These are phyloP conservation scores for Dendrostoma leiphaemia DNA, from an alignment of 2,329 filamentous ascomycete genomes.

Conservation along the genomic window DNA sequence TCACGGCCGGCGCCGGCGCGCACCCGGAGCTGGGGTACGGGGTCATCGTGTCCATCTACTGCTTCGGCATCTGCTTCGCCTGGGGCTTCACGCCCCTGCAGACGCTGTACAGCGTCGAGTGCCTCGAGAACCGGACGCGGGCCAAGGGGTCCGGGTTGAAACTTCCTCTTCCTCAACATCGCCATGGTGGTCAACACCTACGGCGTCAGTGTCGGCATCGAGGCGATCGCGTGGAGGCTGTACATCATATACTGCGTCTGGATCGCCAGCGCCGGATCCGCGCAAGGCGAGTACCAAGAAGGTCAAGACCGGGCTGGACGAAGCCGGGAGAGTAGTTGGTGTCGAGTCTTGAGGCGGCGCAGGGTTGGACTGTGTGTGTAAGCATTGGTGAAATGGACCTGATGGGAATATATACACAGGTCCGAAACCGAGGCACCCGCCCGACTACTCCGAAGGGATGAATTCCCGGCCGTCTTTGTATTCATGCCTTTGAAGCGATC, in stretches of 20 bases:
- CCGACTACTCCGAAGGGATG: no score
- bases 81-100: slow-evolving; percentile 48
- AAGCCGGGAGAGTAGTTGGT: slow-evolving; percentile 12
- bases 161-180: slow-evolving; percentile 38
- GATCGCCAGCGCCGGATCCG: slow-evolving; percentile 27
- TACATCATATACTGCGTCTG: slow-evolving; percentile 48
- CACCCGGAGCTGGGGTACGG: slow-evolving; percentile 24
- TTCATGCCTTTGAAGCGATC: no score
- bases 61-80: slow-evolving; percentile 52
- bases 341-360: slow-evolving; percentile 13
- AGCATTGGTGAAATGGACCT: no score
- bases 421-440: no score
- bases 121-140: slow-evolving; percentile 36
- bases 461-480: no score
- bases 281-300: slow-evolving; percentile 16
- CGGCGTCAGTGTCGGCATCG: slow-evolving; percentile 42
- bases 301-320: slow-evolving; percentile 14
- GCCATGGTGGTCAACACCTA: slow-evolving; percentile 43
- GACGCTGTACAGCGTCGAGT: slow-evolving; percentile 42
- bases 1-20: slow-evolving; percentile 34
- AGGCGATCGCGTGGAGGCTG: slow-evolving; percentile 47
- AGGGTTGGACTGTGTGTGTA: no score
- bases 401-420: no score
- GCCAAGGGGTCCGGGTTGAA: slow-evolving; percentile 43
- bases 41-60: slow-evolving; percentile 27